Base-by-base conservation (phyloP, 2,329 filamentous ascomycete genomes). In the Hypoxylon sp. region DNA sequence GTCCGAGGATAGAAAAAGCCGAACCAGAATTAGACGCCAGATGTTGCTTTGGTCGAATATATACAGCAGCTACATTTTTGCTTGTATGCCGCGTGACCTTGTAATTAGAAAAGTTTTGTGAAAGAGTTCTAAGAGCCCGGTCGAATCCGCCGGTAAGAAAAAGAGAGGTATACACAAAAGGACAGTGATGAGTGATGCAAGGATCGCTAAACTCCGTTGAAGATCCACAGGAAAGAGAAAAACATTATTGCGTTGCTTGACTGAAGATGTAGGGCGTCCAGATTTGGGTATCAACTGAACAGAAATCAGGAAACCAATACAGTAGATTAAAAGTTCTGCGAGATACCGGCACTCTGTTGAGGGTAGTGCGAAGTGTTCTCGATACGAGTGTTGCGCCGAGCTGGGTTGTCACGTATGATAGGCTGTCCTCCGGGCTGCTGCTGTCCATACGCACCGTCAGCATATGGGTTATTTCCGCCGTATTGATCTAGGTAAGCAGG, bases 261-360 rank as follows among this genome's bases (percentile, higher is more conserved):
- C 15, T 33, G 24, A 52, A 35, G 21, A 53, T 52, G 40, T 54
- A 35, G 49, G 54, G 48, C 42, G 61, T 46, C 63, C 63, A 58
- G 54, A 41, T 43, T 54, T 27, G 63, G 63, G 63, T 65, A 65
- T 65, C 63, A 57, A 57, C 61, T 55, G 60, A 62, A 61, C 42
- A 58, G 35, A 48, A 55, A 2, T 57, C 11, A 29, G 24, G 52
- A 54, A 60, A 43, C 17, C 33, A 41, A 21, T 17, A 37, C n/a
- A n/a, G 18, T 13, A 20, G 27, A 38, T 60, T 85, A 98, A 70
- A 99, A 99, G 76, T 99, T 99, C 77, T 98, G 95, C 26, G 95
- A 91, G 69, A 99, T 97, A 57, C 95, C 95, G 33, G 91, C 91
- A 69, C 91, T 96, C 79, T 96, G 92, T 72, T 96, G 91, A 9